Base-by-base conservation (phyloP, 495 filamentous ascomycete genomes). In the Annulohypoxylon nitens region DNA sequence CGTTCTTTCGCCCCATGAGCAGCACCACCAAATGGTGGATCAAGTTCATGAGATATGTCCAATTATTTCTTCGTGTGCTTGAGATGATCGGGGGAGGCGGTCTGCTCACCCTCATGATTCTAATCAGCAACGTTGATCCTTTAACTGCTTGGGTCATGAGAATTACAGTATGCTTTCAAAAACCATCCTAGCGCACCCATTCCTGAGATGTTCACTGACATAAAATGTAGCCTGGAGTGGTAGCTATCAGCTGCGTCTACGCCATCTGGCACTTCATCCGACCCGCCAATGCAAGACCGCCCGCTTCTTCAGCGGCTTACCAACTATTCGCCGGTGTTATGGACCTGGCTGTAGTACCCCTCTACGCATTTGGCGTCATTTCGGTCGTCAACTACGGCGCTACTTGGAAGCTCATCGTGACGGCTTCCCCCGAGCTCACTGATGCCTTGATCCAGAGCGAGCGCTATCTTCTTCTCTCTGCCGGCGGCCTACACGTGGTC, bases 261-360 rank as follows among this genome's bases (percentile, higher is more conserved):
- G 91, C 86, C 34, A 87, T 95, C 50, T 94, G 91, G 76, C 93
- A 97, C 78, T 88, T 96, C 26, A 82, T 84, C 26, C 86, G 90
- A 18, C 88, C 91, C 26, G 86, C 92, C 0, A 87, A 90, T 62
- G 84, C 81, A 18, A 87, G 93, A 20, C 90, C 93, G 2, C 88
- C 94, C 0, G 90, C 83, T 6, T 94, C 93, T 48, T 91, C 93
- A 5, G 90, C 92, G 8, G 93, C 91, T 65, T 97, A 97, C 78
- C 93, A 94, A 78, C 75, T 95, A 45, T 97, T 97, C 74, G 90
- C 94, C 12, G 82, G 88, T 6, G 80, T 91, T 20, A 86, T 92
- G 10, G 94, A 98, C 76, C 80, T 89, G 10, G 88, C 88, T 10
- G 81, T 95, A 26, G 81, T 95, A 33, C 92, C 93, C 3, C 91